Conservation (phyloP, 495 filamentous ascomycete species). For the Hyaloscypha bicolor region DNA sequence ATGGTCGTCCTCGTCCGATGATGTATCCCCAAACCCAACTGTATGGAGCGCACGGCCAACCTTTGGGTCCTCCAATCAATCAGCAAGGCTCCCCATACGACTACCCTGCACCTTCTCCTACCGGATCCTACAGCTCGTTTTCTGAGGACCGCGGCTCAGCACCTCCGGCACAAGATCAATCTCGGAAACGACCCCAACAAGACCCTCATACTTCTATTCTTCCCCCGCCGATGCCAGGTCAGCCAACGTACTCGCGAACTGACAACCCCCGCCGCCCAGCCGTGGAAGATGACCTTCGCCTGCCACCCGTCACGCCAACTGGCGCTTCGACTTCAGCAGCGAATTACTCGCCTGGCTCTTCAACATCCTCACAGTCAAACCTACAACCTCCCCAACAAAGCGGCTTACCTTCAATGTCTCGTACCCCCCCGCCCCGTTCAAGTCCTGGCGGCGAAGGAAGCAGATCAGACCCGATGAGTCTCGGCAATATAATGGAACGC, state of each 20-base stretch:
- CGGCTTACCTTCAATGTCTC: constrained; percentile 26
- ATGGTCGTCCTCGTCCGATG: constrained; percentile 42
- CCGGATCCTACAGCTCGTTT: constrained; percentile 37
- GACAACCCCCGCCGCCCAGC: constrained; percentile 27
- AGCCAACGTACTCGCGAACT: constrained; percentile 34
- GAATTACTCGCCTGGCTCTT: constrained; percentile 36
- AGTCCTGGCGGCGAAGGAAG: constrained; percentile 27
- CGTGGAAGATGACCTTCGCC: constrained; percentile 33
- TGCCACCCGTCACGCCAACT: constrained; percentile 35
- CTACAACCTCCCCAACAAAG: constrained; percentile 27
- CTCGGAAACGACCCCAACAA: constrained; percentile 34
- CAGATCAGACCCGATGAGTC: constrained; percentile 32
- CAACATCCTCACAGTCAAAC: constrained; percentile 32
- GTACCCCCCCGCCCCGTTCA: constrained; percentile 32
- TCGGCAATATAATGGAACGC: constrained; percentile 37
- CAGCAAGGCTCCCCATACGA: constrained; percentile 54
- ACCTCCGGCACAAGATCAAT: constrained; percentile 33
- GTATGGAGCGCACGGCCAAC: constrained; percentile 79
- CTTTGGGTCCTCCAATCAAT: constrained; percentile 51
- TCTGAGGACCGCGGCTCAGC: constrained; percentile 37
- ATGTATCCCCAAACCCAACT: constrained; percentile 48
- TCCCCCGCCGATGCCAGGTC: constrained; percentile 42
- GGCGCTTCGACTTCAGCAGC: constrained; percentile 18
- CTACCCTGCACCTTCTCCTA: constrained; percentile 42
- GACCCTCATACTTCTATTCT: constrained; percentile 44